Evolutionary conservation across 768 basidiomycete genomes (phyloP).

Genomic region (Boletus rubescentipes): DNA sequence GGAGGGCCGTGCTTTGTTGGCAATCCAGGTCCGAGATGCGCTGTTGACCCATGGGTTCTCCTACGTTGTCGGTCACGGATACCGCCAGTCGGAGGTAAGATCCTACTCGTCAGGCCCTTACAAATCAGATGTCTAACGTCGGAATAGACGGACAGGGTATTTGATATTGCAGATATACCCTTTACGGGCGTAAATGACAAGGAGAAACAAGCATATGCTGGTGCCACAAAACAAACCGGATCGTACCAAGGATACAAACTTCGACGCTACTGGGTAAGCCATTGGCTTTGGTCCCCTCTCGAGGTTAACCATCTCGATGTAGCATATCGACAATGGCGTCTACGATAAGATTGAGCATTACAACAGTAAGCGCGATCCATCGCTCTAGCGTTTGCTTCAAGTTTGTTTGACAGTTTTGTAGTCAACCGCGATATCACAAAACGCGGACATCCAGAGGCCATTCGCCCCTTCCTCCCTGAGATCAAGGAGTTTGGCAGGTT

Average conservation of each 20-base stretch:
- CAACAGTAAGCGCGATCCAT: conserved; percentile 43
- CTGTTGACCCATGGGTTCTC: conserved; percentile 46
- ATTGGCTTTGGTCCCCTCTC: background rate
- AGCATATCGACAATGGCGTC: conserved; percentile 65
- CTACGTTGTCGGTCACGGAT: conserved; percentile 39
- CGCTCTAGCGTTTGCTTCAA: background rate
- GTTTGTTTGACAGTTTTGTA: conserved; percentile 17
- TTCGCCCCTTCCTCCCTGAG: conserved; percentile 54
- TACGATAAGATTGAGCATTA: conserved; percentile 65
- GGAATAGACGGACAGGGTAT: conserved; percentile 45
- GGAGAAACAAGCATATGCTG: conserved; percentile 45
- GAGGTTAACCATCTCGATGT: background rate
- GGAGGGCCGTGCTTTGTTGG: conserved; percentile 39
- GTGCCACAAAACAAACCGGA: conserved; percentile 41
- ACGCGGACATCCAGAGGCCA: conserved; percentile 46
- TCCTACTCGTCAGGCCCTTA: background rate
- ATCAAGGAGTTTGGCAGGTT: conserved; percentile 49
- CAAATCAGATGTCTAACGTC: conserved; percentile 32
- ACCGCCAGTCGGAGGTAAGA: conserved; percentile 37
- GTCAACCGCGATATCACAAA: conserved; percentile 52
- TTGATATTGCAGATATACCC: conserved; percentile 48
- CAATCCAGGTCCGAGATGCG: conserved; percentile 43
- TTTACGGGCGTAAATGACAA: conserved; percentile 41
- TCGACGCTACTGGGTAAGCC: conserved; percentile 46
- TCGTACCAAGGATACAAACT: conserved; percentile 56